Base-by-base conservation (phyloP, 2,329 filamentous ascomycete species). In the Aspergillus sp. region DNA sequence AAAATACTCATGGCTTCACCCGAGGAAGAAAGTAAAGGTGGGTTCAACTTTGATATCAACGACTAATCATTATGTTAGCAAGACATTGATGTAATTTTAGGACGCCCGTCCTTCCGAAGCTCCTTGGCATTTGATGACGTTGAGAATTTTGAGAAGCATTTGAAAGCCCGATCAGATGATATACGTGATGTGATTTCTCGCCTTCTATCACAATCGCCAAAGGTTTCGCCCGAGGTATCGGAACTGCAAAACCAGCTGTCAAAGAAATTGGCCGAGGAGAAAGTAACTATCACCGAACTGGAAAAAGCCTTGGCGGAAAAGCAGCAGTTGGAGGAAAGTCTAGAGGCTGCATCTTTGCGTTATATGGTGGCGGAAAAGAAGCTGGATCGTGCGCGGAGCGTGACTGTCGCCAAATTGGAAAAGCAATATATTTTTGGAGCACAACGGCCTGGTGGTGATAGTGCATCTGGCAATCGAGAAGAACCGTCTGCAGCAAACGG, bases 321-420 rank as follows among this genome's bases (percentile, higher is more conserved):
- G 58, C 86, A 94, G 42, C 83, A 88, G 54, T 75, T 95, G 4
- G 88, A 88, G 37, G 87, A 93, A 58, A 86, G 91, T 49, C 75
- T 97, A 13, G 91, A 97, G 61, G 85, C 82, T 30, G 93, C 91
- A 11, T 95, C 90, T 5, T 75, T 95, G 46, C 82, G 93, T 52
- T 97, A 95, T 60, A 88, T 97, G 73, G 88, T 94, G 54, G 93
- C 93, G 0, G 93, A 98, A 65, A 94, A 95, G 72, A 93, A 90
- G 64, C 75, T 97, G 41, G 93, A 98, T 64, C 82, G 93, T 35
- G 81, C 86, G 26, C 91, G 88, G 67, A 98, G 93, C 61, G 73
- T 83, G 11, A 90, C 95, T 45, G 90, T 96, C 1, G 87, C 90
- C 49, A 95, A 95, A 64, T 70, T 98, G 47, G 93, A 97, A 64